phyloP scores from a whole-genome alignment of 2,329 filamentous ascomycete genomes.

The Monosporascus sp. region DNA sequence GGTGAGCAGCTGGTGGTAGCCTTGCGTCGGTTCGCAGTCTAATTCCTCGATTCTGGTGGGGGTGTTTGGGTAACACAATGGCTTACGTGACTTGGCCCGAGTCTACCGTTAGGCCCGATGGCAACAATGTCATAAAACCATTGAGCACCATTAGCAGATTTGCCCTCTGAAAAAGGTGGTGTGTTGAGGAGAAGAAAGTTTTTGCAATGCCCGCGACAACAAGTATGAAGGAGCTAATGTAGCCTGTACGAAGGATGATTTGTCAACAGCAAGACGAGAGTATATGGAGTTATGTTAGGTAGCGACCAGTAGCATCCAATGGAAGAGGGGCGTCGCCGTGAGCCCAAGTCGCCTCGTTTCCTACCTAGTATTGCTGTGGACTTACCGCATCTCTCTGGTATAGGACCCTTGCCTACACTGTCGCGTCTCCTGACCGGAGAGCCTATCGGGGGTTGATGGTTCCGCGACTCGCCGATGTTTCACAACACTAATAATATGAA shows the following conservation, averaged over 20 bases:
- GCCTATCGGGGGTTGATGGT: too few relatives aligned
- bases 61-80: background rate
- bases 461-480: too few relatives aligned
- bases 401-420: background rate
- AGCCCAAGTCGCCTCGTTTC: background rate
- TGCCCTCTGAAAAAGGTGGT: background rate
- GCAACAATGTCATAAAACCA: background rate
- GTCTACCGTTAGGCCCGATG: background rate
- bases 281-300: too few relatives aligned
- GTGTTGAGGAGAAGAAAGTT: background rate
- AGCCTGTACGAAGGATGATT: too few relatives aligned
- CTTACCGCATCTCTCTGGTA: background rate
- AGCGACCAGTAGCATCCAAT: background rate
- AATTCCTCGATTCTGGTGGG: background rate
- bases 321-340: background rate
- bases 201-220: background rate
- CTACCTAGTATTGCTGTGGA: too few relatives aligned
- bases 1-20: background rate
- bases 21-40: background rate
- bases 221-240: background rate
- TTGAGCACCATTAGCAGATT: background rate
- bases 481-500: too few relatives aligned
- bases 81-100: background rate
- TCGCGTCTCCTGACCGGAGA: background rate
- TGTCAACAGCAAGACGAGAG: too few relatives aligned